phyloP scores from a whole-genome alignment of 148 eudicot genomes.

The Limonium bicolor region DNA sequence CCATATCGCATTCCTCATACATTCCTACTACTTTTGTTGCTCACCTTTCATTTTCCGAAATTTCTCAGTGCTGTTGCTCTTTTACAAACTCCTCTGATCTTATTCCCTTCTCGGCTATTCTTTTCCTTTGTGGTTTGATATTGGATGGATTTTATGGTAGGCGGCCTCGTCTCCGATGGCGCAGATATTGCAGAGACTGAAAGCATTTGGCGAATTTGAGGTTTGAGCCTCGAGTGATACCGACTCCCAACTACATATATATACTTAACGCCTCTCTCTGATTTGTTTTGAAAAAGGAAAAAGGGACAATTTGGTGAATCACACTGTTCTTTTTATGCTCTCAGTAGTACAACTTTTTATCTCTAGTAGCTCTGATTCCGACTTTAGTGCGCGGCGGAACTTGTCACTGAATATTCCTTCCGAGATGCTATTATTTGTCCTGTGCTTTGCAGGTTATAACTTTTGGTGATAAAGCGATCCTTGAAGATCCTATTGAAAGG shows the following conservation, averaged over 20 bases:
- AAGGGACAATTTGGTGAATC: too few species aligned
- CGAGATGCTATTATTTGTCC: too few species aligned
- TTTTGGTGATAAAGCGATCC: constrained; percentile 82
- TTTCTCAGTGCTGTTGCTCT: neutral
- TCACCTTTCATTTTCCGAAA: constrained; percentile 1
- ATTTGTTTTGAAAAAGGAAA: too few species aligned
- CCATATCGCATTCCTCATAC: too few species aligned
- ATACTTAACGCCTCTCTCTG: too few species aligned
- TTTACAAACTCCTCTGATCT: neutral
- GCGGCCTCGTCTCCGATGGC: constrained; percentile 83
- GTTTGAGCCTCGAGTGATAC: too few species aligned
- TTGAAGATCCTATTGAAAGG: constrained; percentile 91
- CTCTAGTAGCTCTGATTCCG: too few species aligned
- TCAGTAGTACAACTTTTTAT: too few species aligned
- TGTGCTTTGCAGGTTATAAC: constrained; percentile 45
- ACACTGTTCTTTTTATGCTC: too few species aligned
- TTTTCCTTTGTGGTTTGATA: neutral
- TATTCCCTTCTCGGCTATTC: constrained; percentile 5
- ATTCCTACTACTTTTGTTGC: too few species aligned
- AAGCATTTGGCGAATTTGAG: constrained; percentile 93
- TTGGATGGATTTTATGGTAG: too few species aligned
- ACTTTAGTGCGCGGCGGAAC: neutral
- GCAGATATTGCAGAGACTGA: constrained; percentile 67
- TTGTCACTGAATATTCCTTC: neutral
- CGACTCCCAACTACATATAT: too few species aligned